Conservation (phyloP, 1,284 basidiomycete genomes). For the Fomitopsis schrenkii region DNA sequence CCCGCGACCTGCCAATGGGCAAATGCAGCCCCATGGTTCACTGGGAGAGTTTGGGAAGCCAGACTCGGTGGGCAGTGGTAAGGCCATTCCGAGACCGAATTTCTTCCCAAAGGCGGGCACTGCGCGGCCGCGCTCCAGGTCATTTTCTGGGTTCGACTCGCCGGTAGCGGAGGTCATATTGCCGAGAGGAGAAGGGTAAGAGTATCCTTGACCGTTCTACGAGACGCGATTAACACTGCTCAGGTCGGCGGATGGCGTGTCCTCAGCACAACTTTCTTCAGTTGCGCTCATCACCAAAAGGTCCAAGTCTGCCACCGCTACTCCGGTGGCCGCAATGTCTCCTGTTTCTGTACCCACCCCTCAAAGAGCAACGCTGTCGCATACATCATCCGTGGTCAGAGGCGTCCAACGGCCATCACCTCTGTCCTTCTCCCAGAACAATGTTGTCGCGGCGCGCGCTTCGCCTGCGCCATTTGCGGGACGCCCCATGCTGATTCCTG, state of each 20-base stretch:
- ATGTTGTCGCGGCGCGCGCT: slow-evolving; percentile 24
- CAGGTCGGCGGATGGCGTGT: slow-evolving; percentile 14
- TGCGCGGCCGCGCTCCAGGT: slow-evolving; percentile 61
- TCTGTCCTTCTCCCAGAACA: slow-evolving; percentile 43
- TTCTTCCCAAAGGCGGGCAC: slow-evolving; percentile 54
- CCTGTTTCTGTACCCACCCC: slow-evolving; percentile 15
- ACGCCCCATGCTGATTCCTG: slow-evolving; percentile 5
- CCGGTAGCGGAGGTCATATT: slow-evolving; percentile 27
- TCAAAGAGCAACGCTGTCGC: slow-evolving; percentile 21
- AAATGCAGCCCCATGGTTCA: background rate
- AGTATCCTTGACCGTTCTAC: background rate
- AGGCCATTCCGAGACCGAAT: slow-evolving; percentile 49
- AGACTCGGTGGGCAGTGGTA: background rate
- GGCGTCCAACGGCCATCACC: slow-evolving; percentile 42
- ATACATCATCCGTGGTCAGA: slow-evolving; percentile 18
- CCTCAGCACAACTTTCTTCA: background rate
- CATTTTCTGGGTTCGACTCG: slow-evolving; percentile 66
- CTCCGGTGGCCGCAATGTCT: slow-evolving; percentile 11
- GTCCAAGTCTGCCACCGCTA: slow-evolving; percentile 24
- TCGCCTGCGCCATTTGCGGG: slow-evolving; percentile 12
- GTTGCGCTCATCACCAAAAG: slow-evolving; percentile 17
- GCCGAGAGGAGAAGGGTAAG: slow-evolving; percentile 35
- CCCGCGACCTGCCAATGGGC: background rate
- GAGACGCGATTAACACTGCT: background rate
- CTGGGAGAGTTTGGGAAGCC: background rate